Conservation (phyloP, 2,329 filamentous ascomycete species). For the Diaporthe citri region DNA sequence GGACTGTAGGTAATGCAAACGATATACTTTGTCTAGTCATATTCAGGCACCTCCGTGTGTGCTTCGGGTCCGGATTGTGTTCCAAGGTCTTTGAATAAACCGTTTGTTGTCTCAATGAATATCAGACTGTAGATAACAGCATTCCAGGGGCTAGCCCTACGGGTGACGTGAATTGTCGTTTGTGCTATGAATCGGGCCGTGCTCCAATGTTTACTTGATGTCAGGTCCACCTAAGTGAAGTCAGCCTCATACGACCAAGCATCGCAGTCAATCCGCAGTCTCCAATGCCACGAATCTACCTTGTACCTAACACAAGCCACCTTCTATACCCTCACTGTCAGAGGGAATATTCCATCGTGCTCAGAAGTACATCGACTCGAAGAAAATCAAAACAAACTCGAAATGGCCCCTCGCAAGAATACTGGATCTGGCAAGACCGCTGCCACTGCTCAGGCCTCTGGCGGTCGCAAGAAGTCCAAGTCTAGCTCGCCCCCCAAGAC, state of each 20-base stretch:
- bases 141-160: not conserved
- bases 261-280: no score
- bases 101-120: not conserved
- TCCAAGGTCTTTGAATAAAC: not conserved
- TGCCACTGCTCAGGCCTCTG: not conserved
- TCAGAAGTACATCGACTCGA: no score
- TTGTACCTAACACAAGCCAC: not conserved
- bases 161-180: not conserved
- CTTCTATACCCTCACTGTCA: not conserved
- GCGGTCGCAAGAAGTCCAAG: not conserved
- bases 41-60: rapidly evolving
- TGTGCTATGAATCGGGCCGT: not conserved
- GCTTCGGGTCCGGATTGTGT: no score
- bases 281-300: no score
- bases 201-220: not conserved
- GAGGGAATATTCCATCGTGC: not conserved
- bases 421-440: not conserved
- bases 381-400: not conserved
- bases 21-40: not conserved
- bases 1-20: not conserved
- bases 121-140: not conserved
- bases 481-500: not conserved
- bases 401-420: not conserved
- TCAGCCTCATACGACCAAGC: no score
- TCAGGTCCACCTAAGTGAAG: not conserved